Evolutionary conservation across 2,329 filamentous ascomycete genomes (phyloP).

Genomic region (Aspergillus viridinutans): DNA sequence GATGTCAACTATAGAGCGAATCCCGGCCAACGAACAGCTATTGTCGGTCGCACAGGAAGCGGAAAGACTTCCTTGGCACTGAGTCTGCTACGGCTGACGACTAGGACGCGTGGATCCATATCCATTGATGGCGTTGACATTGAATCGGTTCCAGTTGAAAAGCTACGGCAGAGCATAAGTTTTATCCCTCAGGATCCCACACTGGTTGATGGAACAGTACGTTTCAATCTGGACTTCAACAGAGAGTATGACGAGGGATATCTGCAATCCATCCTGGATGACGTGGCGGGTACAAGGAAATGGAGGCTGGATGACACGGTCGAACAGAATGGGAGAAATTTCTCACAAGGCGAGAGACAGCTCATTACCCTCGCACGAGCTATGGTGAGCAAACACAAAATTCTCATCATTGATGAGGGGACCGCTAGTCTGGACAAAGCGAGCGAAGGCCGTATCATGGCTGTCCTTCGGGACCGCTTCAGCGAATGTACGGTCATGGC

Average conservation of each 20-base stretch:
- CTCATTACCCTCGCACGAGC: conserved; percentile 55
- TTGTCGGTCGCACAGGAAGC: conserved; percentile 68
- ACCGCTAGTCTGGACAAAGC: conserved; percentile 10
- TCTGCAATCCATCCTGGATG: conserved; percentile 2
- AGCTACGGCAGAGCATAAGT: conserved; percentile 63
- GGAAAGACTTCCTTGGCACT: conserved; percentile 70
- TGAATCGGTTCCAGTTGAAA: conserved; percentile 62
- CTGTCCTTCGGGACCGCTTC: not conserved
- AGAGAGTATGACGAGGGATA: not conserved
- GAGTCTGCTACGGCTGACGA: conserved; percentile 69
- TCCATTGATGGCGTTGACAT: conserved; percentile 69
- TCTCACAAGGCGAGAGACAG: conserved; percentile 51
- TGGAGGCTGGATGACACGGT: conserved; percentile 7
- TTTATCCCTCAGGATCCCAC: conserved; percentile 72
- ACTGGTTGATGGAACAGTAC: conserved; percentile 25
- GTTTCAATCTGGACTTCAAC: conserved; percentile 24
- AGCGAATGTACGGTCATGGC: conserved; percentile 1
- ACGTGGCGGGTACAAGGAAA: conserved; percentile 3
- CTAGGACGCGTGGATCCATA: conserved; percentile 60
- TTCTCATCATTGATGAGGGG: conserved; percentile 29
- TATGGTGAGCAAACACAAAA: conserved; percentile 37
- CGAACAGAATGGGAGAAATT: conserved; percentile 7
- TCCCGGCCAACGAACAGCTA: conserved; percentile 63
- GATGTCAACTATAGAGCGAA: conserved; percentile 62
- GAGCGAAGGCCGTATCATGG: conserved; percentile 6